Base-by-base conservation (phyloP, 2,329 filamentous ascomycete species). In the Lachnellula subtilissima region DNA sequence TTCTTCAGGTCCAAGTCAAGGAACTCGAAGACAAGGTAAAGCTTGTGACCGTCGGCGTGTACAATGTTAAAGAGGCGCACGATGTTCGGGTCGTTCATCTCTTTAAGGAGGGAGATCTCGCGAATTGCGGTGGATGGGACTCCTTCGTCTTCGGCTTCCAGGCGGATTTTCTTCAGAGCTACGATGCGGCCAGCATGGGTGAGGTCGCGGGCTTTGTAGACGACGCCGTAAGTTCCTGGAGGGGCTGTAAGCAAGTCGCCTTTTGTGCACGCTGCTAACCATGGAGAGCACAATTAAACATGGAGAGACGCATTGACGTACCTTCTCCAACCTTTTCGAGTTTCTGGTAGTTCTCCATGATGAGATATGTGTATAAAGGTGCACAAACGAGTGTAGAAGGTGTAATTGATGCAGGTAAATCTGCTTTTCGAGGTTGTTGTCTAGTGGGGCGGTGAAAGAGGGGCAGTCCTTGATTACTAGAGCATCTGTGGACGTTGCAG, bases 301-400 rank as follows among this genome's bases (percentile, higher is more conserved):
- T 5, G 45, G n/a, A 56, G 36, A 23, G 11, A 47, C 14, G 52
- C 45, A 62, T 53, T 53, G 49, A 72, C 82, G 67, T 76, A 94
- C 91, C 91, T 83, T 96, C 91, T 74, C 91, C 91, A 69, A 96
- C 91, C 80, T 96, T 96, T 78, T 96, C 91, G 69, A 96, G 83
- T 78, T 95, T 95, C 76, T 96, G 89, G 74, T 96, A 96, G 76
- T 96, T 95, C 75, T 96, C 91, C 91, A 96, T 96, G 64, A 59
- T 72, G 51, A 57, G 51, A 28, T 46, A 61, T 65, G 53, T 57
- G n/a, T 53, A 39, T 54, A 28, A 59, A 35, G 55, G 46, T 52
- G 43, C 19, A 50, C 52, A 61, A 68, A 66, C 35, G 67, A 69
- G 63, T 60, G 66, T 66, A 57, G 57, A 60, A 32, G 56, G 60